phyloP scores from a whole-genome alignment of 352 stramenopile genomes.

The Globisporangium apiculatum region DNA sequence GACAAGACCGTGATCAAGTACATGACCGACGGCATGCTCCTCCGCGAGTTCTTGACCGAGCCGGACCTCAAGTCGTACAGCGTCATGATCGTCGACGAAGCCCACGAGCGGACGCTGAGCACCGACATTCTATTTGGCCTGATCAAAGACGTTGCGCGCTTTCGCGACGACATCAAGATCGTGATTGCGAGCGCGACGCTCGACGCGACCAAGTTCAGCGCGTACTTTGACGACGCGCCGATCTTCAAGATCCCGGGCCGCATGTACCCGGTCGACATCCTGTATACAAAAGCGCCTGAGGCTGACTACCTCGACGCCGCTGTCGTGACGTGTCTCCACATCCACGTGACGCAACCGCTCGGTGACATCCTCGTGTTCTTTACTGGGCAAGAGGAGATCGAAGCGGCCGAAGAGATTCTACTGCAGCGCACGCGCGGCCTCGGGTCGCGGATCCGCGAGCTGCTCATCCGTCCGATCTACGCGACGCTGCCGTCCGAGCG shows the following conservation, averaged over 20 bases:
- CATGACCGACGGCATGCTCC: conserved; percentile 99
- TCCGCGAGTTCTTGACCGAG: conserved; percentile 98
- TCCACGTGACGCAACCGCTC: conserved; percentile 96
- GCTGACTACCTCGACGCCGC: conserved; percentile 98
- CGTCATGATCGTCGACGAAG: conserved; percentile 99
- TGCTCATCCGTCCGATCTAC: conserved; percentile 99
- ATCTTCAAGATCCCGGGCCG: conserved; percentile 99
- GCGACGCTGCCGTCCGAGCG: conserved; percentile 96
- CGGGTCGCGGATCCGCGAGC: conserved; percentile 95
- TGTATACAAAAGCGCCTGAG: conserved; percentile 98
- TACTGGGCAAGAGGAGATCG: conserved; percentile 99
- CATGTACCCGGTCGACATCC: conserved; percentile 94
- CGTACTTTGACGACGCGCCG: conserved; percentile 98
- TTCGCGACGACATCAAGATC: conserved; percentile 96
- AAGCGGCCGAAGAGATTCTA: conserved; percentile 95
- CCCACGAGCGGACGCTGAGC: conserved; percentile 97
- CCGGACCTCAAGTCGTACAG: conserved; percentile 95
- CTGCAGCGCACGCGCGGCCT: conserved; percentile 90
- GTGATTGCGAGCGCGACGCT: conserved; percentile 96
- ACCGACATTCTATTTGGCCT: conserved; percentile 99
- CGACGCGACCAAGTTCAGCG: conserved; percentile 98
- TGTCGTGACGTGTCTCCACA: conserved; percentile 97
- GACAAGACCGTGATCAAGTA: conserved; percentile 98
- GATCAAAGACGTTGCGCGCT: conserved; percentile 97
- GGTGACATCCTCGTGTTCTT: conserved; percentile 99